These are phyloP conservation scores for Neurospora sp. DNA, from an alignment of 2,329 filamentous ascomycete species.

Conservation along the genomic window DNA sequence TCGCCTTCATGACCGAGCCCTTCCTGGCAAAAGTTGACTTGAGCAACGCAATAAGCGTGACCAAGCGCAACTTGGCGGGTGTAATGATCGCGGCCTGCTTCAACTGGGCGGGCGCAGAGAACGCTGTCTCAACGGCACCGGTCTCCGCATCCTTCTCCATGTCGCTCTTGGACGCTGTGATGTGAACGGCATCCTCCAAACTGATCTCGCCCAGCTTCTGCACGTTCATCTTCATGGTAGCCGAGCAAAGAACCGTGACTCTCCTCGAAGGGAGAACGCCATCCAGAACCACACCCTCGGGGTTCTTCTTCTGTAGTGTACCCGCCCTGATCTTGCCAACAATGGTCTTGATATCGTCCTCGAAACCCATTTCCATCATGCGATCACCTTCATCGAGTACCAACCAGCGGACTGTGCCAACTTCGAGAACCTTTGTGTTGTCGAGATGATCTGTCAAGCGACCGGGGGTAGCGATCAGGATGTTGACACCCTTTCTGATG, in stretches of 20 bases:
- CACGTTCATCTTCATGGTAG: constrained; percentile 96
- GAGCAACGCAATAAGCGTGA: constrained; percentile 74
- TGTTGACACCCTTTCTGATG: constrained; percentile 87
- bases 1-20: constrained; percentile 91
- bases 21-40: constrained; percentile 81
- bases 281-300: constrained; percentile 46
- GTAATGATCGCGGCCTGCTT: constrained; percentile 86
- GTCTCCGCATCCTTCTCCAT: constrained; percentile 33
- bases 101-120: constrained; percentile 80
- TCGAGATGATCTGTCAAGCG: constrained; percentile 84
- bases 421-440: constrained; percentile 79
- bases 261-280: constrained; percentile 63
- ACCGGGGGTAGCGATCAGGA: constrained; percentile 88
- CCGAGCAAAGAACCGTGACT: constrained; percentile 85
- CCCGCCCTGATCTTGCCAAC: constrained; percentile 67
- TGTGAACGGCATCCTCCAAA: constrained; percentile 81
- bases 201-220: constrained; percentile 91
- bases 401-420: constrained; percentile 85
- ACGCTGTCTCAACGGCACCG: constrained; percentile 45
- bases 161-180: constrained; percentile 55
- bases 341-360: constrained; percentile 83
- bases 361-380: constrained; percentile 97
- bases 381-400: constrained; percentile 93
- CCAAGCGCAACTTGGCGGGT: constrained; percentile 80
- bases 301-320: constrained; percentile 46